Evolutionary conservation across 192 early-diverging fungal species (phyloP).

Genomic region (Entomortierella parvispora): DNA sequence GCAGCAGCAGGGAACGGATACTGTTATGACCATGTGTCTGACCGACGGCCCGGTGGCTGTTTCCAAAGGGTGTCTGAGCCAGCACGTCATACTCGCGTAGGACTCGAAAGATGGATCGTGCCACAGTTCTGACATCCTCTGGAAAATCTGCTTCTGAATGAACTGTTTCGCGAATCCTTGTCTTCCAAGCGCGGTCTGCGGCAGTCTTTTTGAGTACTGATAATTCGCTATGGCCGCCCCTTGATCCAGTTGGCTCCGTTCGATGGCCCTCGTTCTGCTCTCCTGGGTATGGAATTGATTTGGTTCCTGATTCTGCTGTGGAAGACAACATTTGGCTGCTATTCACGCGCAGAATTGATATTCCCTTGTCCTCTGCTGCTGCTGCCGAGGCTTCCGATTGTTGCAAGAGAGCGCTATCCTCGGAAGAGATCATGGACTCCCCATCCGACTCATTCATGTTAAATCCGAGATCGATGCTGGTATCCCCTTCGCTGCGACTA

Average conservation of each 20-base stretch:
- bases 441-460: constrained; percentile 31
- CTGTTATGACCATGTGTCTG: constrained; percentile 12
- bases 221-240: neutral
- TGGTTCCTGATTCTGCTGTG: constrained; percentile 27
- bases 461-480: constrained; percentile 9
- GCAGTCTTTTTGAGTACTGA: constrained; percentile 8
- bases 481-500: neutral
- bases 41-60: neutral
- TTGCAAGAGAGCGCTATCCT: constrained; percentile 18
- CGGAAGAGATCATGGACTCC: constrained; percentile 32
- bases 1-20: constrained; percentile 18
- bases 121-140: constrained; percentile 46
- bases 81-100: constrained; percentile 49
- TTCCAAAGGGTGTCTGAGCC: neutral
- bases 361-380: constrained; percentile 32
- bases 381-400: neutral
- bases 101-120: constrained; percentile 48
- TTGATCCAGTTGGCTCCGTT: neutral
- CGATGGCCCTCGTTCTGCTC: neutral
- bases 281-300: constrained; percentile 2
- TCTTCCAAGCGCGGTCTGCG: constrained; percentile 42
- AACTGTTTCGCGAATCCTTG: constrained; percentile 33
- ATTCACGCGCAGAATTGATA: constrained; percentile 34
- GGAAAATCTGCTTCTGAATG: constrained; percentile 42
- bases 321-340: constrained; percentile 43